A percentile compares a stretch with the other conserved stretches of the same genome.
Evolutionary conservation across 202 grass and related monocot genomes (phyloP).

Genomic region (Miscanthus sacchariflorus): DNA sequence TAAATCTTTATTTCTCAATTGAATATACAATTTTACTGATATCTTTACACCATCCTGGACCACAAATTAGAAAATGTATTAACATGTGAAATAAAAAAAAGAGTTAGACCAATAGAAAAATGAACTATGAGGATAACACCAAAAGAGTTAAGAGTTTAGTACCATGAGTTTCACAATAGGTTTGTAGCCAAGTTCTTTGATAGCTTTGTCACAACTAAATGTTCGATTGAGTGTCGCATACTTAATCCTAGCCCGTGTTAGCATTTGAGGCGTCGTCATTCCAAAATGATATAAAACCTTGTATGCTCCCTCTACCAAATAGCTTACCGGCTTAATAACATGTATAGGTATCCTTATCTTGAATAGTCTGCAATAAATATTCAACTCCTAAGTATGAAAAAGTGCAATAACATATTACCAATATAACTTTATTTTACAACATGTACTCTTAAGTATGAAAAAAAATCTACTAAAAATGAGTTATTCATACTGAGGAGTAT

Average conservation of each 20-base stretch:
- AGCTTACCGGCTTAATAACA: slow-evolving; percentile 56
- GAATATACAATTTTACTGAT: slow-evolving; percentile 47
- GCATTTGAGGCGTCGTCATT: slow-evolving; percentile 40
- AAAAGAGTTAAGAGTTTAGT: background rate
- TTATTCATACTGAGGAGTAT: too few relatives aligned
- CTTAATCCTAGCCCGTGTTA: slow-evolving; percentile 64
- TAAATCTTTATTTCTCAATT: slow-evolving; percentile 33
- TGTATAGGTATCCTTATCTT: slow-evolving; percentile 61
- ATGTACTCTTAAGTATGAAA: too few relatives aligned
- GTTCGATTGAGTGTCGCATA: slow-evolving; percentile 62
- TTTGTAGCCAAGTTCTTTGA: slow-evolving; percentile 66
- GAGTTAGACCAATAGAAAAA: background rate
- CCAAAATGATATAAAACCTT: slow-evolving; percentile 46
- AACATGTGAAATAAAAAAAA: background rate
- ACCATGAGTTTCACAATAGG: slow-evolving; percentile 60
- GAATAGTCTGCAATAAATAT: slow-evolving; percentile 44
- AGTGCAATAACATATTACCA: background rate
- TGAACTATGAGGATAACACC: background rate
- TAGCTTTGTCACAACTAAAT: slow-evolving; percentile 61
- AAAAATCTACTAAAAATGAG: too few relatives aligned
- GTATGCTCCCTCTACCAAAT: slow-evolving; percentile 56
- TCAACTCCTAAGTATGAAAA: too few relatives aligned
- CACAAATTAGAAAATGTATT: background rate
- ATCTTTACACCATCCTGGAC: slow-evolving; percentile 62
- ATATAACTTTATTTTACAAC: background rate